phyloP scores from a whole-genome alignment of 306 rosid species.

The Castanea crenata region DNA sequence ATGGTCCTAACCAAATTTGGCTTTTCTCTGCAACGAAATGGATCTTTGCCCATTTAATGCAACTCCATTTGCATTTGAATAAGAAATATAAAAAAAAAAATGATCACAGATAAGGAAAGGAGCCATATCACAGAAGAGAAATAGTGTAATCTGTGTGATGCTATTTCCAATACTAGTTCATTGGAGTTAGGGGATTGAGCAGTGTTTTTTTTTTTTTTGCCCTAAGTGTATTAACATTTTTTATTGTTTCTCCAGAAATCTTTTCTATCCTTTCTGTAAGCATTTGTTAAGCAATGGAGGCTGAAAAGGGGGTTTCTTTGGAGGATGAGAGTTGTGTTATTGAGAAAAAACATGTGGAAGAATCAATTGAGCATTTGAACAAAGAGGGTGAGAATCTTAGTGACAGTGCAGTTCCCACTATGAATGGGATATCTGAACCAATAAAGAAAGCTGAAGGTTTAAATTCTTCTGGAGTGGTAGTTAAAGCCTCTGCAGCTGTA shows the following conservation, averaged over 20 bases:
- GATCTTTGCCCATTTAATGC: neutral
- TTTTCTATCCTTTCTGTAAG: slow-evolving; percentile 8
- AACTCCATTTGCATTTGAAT: neutral
- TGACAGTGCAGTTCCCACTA: slow-evolving; percentile 34
- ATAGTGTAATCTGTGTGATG: neutral
- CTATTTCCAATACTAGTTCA: neutral
- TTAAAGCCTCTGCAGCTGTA: slow-evolving; percentile 45
- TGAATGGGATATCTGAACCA: slow-evolving; percentile 44
- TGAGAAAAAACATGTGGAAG: slow-evolving; percentile 44
- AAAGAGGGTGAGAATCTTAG: slow-evolving; percentile 37
- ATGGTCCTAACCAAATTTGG: neutral
- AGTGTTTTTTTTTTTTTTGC: neutral
- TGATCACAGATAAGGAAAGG: neutral
- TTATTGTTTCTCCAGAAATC: neutral
- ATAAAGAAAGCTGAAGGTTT: slow-evolving; percentile 31
- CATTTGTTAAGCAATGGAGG: slow-evolving; percentile 54
- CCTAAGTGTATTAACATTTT: neutral
- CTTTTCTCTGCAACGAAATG: neutral
- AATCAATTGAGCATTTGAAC: slow-evolving; percentile 14
- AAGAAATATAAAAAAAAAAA: neutral
- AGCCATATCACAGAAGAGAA: neutral
- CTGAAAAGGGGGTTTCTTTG: slow-evolving; percentile 54
- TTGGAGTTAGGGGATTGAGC: neutral
- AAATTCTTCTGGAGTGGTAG: slow-evolving; percentile 39
- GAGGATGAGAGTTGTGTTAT: slow-evolving; percentile 71